Evolutionary conservation across 1,284 basidiomycete species (phyloP), one percentile per base, ranked within the genome.

Genomic region (Apiotrichum mycotoxinovorans): DNA sequence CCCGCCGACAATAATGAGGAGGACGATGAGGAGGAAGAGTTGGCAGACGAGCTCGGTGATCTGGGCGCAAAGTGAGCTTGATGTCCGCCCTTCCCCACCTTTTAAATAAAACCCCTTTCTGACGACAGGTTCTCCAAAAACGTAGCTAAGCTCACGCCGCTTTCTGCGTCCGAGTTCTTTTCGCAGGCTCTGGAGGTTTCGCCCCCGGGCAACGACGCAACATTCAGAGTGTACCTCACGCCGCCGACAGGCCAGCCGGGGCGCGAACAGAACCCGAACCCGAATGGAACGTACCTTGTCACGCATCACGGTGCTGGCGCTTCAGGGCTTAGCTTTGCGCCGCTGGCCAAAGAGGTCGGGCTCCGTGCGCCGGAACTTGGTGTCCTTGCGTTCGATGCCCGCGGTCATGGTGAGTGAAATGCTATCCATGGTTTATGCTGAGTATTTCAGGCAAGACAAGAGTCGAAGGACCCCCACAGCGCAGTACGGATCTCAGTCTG

Each of bases 271-370:
- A 60, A 61, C 27, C 53, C 80, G 34, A 60, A 61, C 27, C 53
- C 80, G n/a, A 76, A 77, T 3, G 80, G 79, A 10, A 85, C 86
- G 0, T 84, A 95, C 3, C 83, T 98, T 69, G 81, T 98, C 2
- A 90, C 90, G 73, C 93, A 97, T 69, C 95, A 98, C 67, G 95
- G 96, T 0, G 95, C 91, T 1, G 95, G 96, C 2, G 91, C 91
- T 69, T 87, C 87, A 0, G 94, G 85, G 0, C 80, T 97, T 60
- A 90, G 86, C 60, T 98, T 93, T 73, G 94, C 96, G 0, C 86
- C 85, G 65, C 81, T 94, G 52, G 91, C 94, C 12, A 87, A 86
- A 70, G 86, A 90, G 71, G 79, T 98, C 2, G 78, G 74, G 14
- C 81, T 79, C 42, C 84, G 84, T 27, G 79, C 80, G 10, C 88